phyloP scores from a whole-genome alignment of 495 filamentous ascomycete genomes.

The Hypomontagnella submonticulosa region DNA sequence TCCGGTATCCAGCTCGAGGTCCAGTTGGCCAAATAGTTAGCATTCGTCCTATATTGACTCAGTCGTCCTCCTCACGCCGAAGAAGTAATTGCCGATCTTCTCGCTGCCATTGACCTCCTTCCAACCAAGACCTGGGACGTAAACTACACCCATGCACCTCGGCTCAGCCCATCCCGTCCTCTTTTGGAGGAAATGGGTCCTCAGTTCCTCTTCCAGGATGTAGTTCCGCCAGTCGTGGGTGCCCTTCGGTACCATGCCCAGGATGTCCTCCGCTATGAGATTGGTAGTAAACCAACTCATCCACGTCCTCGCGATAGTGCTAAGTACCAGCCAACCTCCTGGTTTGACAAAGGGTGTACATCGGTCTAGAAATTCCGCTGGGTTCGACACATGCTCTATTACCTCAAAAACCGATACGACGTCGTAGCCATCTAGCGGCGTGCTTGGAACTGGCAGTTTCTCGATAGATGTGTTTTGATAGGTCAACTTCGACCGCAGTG shows the following conservation, averaged over 20 bases:
- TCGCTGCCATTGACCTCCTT: slow-evolving; percentile 84
- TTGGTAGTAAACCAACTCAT: slow-evolving; percentile 92
- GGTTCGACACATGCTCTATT: slow-evolving; percentile 85
- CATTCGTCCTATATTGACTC: slow-evolving; percentile 11
- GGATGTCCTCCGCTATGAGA: slow-evolving; percentile 86
- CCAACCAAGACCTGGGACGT: slow-evolving; percentile 93
- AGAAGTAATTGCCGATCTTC: slow-evolving; percentile 95
- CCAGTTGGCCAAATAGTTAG: neutral
- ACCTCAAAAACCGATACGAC: slow-evolving; percentile 92
- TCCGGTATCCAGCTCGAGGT: slow-evolving; percentile 6
- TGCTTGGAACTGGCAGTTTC: slow-evolving; percentile 62
- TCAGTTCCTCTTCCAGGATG: slow-evolving; percentile 85
- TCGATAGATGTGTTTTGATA: slow-evolving; percentile 82
- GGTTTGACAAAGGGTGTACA: slow-evolving; percentile 81
- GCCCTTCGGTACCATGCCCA: slow-evolving; percentile 87
- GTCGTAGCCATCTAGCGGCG: slow-evolving; percentile 66
- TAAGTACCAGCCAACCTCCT: slow-evolving; percentile 90
- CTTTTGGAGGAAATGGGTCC: slow-evolving; percentile 63
- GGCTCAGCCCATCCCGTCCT: slow-evolving; percentile 63
- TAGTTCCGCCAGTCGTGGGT: slow-evolving; percentile 98
- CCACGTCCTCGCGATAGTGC: slow-evolving; percentile 89
- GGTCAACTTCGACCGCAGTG: slow-evolving; percentile 65
- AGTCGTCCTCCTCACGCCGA: slow-evolving; percentile 73
- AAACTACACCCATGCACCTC: slow-evolving; percentile 83
- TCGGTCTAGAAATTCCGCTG: slow-evolving; percentile 73